Base-by-base conservation (phyloP, 345 rosid species). In the Lagerstroemia speciosa region DNA sequence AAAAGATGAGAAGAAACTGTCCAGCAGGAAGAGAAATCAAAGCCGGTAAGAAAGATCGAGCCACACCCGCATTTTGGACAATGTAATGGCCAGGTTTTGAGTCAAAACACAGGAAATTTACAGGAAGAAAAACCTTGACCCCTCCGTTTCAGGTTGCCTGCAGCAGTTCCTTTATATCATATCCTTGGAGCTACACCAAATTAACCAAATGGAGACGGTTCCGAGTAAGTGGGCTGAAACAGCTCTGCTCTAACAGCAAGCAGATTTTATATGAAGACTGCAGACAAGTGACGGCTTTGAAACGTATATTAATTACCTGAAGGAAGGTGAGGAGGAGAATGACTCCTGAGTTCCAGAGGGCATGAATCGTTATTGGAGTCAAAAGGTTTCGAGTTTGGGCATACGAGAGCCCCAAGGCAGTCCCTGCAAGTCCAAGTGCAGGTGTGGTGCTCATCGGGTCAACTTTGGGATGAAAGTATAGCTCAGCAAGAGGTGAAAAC, bases 351-450 rank as follows among this genome's bases (percentile, higher is more conserved):
- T 91, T 91, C 97, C 96, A 89, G 52, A 83, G 81, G 30, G 93
- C 94, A 50, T 94, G 97, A 60, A 94, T 84, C 32, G 89, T 80
- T 76, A 91, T 88, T 9, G 96, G 91, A 31, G 93, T 82, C 65
- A 84, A 38, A 68, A 94, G 97, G 78, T 94, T 91, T 48, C 92
- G 94, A 65, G 96, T 91, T 77, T 89, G 92, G 58, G 96, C 95
- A 75, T 94, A 94, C 0, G 95, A 83, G 65, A 94, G 74, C 55
- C 99, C 97, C 79, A 91, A 71, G 66, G 86, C 84, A 43, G 75
- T 58, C 63, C 97, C 97, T 89, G 67, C 71, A 78, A 40, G 17
- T 6, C 48, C 38, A 22, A 46, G 14, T 41, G 32, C 32, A 64
- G 46, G 20, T 1, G 6, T 30, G 9, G 16, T 2, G n/a, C n/a